These are phyloP conservation scores for Neurospora pannonica DNA, from an alignment of 495 filamentous ascomycete genomes.

Conservation along the genomic window DNA sequence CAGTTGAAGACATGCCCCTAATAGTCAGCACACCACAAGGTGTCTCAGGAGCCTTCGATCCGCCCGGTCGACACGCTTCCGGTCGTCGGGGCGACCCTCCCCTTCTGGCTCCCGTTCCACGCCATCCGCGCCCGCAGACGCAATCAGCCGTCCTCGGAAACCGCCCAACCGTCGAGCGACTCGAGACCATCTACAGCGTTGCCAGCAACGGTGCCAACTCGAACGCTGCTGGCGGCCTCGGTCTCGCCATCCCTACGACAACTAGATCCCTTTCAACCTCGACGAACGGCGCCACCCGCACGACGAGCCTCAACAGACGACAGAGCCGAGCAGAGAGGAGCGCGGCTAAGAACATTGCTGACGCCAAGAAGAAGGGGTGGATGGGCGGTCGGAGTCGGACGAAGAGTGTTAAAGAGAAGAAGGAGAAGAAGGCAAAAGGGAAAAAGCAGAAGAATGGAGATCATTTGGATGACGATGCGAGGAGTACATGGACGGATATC, in stretches of 20 bases:
- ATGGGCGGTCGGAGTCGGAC: slow-evolving; percentile 32
- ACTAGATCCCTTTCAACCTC: slow-evolving; percentile 19
- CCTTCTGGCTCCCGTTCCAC: slow-evolving; percentile 33
- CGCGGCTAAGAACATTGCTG: slow-evolving; percentile 45
- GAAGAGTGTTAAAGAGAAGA: slow-evolving; percentile 14
- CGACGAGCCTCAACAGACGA: slow-evolving; percentile 29
- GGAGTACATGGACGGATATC: slow-evolving; percentile 42
- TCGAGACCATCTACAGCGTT: slow-evolving; percentile 76
- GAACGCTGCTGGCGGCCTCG: slow-evolving; percentile 43
- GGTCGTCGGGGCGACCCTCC: slow-evolving; percentile 22
- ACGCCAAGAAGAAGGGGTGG: slow-evolving; percentile 46
- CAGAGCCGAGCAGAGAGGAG: slow-evolving; percentile 43
- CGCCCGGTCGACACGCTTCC: slow-evolving; percentile 19
- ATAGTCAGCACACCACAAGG: slow-evolving; percentile 41
- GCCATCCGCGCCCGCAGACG: slow-evolving; percentile 30
- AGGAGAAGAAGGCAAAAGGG: slow-evolving; percentile 7
- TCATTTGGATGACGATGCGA: slow-evolving; percentile 20
- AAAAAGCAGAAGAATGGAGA: slow-evolving; percentile 22
- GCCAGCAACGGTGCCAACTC: slow-evolving; percentile 64
- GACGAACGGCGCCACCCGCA: slow-evolving; percentile 17
- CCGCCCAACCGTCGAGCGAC: slow-evolving; percentile 47
- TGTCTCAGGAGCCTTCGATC: slow-evolving; percentile 35
- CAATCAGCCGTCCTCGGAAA: slow-evolving; percentile 22
- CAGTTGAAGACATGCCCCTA: slow-evolving; percentile 31
- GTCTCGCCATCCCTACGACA: background rate